phyloP scores from a whole-genome alignment of 2,329 filamentous ascomycete species.

The Trichoderma brevicompactum region DNA sequence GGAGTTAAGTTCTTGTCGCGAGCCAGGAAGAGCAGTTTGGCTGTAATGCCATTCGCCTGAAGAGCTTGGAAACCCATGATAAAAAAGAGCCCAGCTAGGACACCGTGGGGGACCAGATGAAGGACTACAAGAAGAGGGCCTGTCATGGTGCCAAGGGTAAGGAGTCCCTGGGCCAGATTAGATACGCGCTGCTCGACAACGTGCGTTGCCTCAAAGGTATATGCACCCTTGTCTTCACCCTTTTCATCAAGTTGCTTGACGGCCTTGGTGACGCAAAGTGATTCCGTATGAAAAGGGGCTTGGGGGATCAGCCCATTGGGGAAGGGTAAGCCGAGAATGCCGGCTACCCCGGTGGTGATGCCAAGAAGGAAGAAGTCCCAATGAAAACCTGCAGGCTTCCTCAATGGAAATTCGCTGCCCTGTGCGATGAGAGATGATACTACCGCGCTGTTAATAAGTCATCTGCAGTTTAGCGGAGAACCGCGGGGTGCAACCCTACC shows the following conservation, averaged over 20 bases:
- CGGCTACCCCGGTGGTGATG: slow-evolving; percentile 74
- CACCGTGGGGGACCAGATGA: slow-evolving; percentile 77
- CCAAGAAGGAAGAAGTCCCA: slow-evolving; percentile 85
- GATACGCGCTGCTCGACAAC: slow-evolving; percentile 80
- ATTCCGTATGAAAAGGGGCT: slow-evolving; percentile 79
- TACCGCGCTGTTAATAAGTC: slow-evolving; percentile 38
- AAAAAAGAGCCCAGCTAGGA: slow-evolving; percentile 81
- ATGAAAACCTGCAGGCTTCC: slow-evolving; percentile 82
- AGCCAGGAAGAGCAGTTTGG: slow-evolving; percentile 71
- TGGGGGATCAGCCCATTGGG: slow-evolving; percentile 85
- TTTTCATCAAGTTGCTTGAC: slow-evolving; percentile 58
- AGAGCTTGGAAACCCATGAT: slow-evolving; percentile 83
- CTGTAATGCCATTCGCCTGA: slow-evolving; percentile 75
- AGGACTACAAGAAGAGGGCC: slow-evolving; percentile 74
- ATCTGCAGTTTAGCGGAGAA: neutral
- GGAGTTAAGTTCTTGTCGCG: slow-evolving; percentile 68
- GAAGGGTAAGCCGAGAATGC: slow-evolving; percentile 76
- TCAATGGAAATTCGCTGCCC: slow-evolving; percentile 79
- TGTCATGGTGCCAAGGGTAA: slow-evolving; percentile 79
- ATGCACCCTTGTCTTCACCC: slow-evolving; percentile 60
- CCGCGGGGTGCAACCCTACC: slow-evolving; percentile 51
- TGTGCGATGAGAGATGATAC: slow-evolving; percentile 83
- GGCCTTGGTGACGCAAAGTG: slow-evolving; percentile 71
- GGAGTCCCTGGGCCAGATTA: slow-evolving; percentile 76
- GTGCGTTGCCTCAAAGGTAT: slow-evolving; percentile 57